phyloP scores from a whole-genome alignment of 805 yeast genomes.

The Zygotorulaspora chibaensis region DNA sequence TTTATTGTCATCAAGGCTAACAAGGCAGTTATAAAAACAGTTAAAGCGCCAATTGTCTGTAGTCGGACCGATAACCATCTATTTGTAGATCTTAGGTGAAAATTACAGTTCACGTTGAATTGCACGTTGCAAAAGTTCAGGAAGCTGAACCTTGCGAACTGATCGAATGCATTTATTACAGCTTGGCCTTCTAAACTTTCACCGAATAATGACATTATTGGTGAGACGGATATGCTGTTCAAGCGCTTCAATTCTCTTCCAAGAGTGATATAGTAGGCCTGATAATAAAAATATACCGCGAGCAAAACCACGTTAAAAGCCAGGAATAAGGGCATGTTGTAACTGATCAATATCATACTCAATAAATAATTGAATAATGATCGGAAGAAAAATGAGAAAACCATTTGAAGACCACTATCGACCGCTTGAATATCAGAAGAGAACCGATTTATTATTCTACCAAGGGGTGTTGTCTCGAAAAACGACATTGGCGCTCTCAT shows the following conservation, averaged over 20 bases:
- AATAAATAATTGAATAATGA: constrained; percentile 43
- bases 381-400: constrained; percentile 46
- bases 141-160: constrained; percentile 54
- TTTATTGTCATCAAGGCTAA: constrained; percentile 41
- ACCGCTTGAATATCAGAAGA: constrained; percentile 57
- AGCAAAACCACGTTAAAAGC: constrained; percentile 43
- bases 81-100: constrained; percentile 50
- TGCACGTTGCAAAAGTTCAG: constrained; percentile 51
- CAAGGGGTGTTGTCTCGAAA: constrained; percentile 67
- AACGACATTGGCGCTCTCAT: constrained; percentile 59
- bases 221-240: constrained; percentile 63
- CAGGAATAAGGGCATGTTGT: constrained; percentile 52
- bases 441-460: constrained; percentile 61
- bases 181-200: constrained; percentile 75
- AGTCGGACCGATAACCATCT: constrained; percentile 65
- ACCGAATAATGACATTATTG: constrained; percentile 76
- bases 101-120: constrained; percentile 44
- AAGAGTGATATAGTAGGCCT: constrained; percentile 60
- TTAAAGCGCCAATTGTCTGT: constrained; percentile 55
- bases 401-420: constrained; percentile 54
- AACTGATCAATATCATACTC: constrained; percentile 49
- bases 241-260: constrained; percentile 77
- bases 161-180: constrained; percentile 76
- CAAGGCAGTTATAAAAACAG: constrained; percentile 48
- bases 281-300: constrained; percentile 63